These are phyloP conservation scores for Nannizzia gypsea DNA, from an alignment of 2,329 filamentous ascomycete genomes.

Conservation along the genomic window DNA sequence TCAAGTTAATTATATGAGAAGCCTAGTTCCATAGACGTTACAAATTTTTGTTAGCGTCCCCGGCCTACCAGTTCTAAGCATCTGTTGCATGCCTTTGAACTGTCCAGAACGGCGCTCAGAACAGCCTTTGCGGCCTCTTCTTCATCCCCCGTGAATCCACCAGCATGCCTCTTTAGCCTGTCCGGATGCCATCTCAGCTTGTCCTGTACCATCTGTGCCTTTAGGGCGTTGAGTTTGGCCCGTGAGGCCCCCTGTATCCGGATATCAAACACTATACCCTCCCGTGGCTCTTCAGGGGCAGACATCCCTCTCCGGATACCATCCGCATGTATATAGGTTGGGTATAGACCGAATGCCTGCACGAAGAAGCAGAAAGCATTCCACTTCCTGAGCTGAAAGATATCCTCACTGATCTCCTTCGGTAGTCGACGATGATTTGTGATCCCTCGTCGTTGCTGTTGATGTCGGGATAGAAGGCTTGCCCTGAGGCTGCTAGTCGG, in stretches of 20 bases:
- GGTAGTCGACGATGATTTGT: constrained; percentile 4
- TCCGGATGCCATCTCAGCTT: constrained; percentile 15
- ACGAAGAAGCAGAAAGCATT: constrained; percentile 14
- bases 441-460: not conserved
- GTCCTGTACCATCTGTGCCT: constrained; percentile 11
- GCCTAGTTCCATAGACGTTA: no score
- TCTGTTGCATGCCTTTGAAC: constrained; percentile 8
- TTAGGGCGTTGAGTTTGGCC: constrained; percentile 7
- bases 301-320: no score
- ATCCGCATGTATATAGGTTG: not conserved
- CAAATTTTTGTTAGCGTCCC: no score
- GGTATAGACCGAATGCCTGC: constrained; percentile 8
- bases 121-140: constrained; percentile 14
- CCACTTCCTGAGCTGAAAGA: constrained; percentile 13
- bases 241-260: not conserved
- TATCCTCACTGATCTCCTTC: constrained; percentile 1
- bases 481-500: constrained; percentile 7
- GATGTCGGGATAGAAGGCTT: not conserved
- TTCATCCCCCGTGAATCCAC: constrained; percentile 2
- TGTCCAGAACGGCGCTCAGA: constrained; percentile 11
- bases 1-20: no score
- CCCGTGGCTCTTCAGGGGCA: not conserved
- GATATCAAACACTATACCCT: constrained; percentile 10
- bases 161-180: not conserved
- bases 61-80: constrained; percentile 3